A percentile compares a stretch with the other conserved stretches of the same genome.
phyloP scores from a whole-genome alignment of 352 stramenopile genomes.

The Phytophthora multivora region DNA sequence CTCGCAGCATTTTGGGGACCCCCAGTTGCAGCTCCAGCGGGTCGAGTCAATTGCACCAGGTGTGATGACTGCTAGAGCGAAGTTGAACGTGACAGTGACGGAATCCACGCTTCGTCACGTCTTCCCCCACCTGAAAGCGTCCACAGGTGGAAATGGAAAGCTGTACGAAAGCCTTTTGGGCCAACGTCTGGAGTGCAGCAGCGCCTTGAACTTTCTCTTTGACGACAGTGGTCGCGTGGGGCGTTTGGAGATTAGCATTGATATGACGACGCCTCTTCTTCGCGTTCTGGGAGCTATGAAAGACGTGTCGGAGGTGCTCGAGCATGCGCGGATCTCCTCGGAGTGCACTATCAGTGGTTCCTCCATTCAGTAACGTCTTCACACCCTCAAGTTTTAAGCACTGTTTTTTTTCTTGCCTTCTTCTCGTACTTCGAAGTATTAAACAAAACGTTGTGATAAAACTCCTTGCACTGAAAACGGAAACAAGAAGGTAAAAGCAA shows the following conservation, averaged over 20 bases:
- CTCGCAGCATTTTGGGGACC: conserved; percentile 17
- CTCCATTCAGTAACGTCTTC: too few species aligned
- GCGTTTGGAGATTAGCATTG: conserved; percentile 8
- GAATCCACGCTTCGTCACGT: conserved; percentile 17
- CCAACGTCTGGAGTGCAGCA: conserved; percentile 14
- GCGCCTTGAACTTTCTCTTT: conserved; percentile 19
- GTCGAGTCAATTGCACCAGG: conserved; percentile 13
- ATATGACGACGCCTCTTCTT: conserved; percentile 12
- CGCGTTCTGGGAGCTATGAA: conserved; percentile 4
- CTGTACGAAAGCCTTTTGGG: conserved; percentile 17
- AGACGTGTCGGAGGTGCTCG: conserved; percentile 8
- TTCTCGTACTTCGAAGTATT: too few species aligned
- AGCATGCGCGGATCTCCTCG: conserved; percentile 5
- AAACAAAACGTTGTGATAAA: too few species aligned
- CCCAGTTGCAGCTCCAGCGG: conserved; percentile 12
- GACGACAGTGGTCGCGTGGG: conserved; percentile 7
- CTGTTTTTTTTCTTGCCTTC: too few species aligned
- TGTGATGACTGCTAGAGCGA: conserved; percentile 21
- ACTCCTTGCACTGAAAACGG: too few species aligned
- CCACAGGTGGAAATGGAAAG: background rate
- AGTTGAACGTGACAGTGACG: conserved; percentile 24
- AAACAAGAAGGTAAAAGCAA: too few species aligned
- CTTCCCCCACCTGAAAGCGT: conserved; percentile 5
- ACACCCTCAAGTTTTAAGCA: too few species aligned
- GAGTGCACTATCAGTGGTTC: conserved; percentile 9